Base-by-base conservation (phyloP, 2,329 filamentous ascomycete genomes). In the Aspergillus sp. region DNA sequence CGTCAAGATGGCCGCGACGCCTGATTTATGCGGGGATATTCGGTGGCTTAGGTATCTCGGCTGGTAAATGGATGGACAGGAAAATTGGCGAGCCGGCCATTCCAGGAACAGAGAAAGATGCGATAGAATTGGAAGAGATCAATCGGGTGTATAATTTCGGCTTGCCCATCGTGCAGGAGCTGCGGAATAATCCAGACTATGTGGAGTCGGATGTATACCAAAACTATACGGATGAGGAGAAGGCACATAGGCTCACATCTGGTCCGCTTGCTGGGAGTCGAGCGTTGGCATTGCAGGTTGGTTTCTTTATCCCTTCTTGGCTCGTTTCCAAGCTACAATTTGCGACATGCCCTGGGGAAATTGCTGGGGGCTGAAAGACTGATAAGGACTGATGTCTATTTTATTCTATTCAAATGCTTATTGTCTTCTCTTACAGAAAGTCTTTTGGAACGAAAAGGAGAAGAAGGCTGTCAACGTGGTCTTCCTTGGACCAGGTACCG, bases 391-490 rank as follows among this genome's bases (percentile, higher is more conserved):
- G 19, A 19, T 19, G 4, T 19, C 19, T 19, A 2, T 19, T 19
- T 19, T 19, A 19, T 19, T 19, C 19, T 19, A 19, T 19, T 19
- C 19, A 19, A 19, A 19, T 19, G 4, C 19, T 19, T 19, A 19
- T 19, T 4, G 19, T 2, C 4, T 19, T 35, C 12, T 68, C 6
- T 61, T 65, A 54, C 78, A 88, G 70, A 75, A 78, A 54, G 66
- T 85, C 2, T 90, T 87, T 59, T 80, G 76, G 71, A 80, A 86
- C 59, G 57, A 68, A 4, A 62, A 64, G 28, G 78, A 81, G 6
- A 74, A 79, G 51, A 78, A 81, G 54, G 62, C 81, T 30, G 68
- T 83, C 8, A 77, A 74, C 39, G 73, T 90, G n/a, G 70, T 90
- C 5, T 86, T 76, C 71, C 75, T 90, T 42, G 87, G 86, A 6